Evolutionary conservation across 139 green algal species (phyloP), one percentile per base, ranked within the genome.

Genomic region (Coelastrella sp.): DNA sequence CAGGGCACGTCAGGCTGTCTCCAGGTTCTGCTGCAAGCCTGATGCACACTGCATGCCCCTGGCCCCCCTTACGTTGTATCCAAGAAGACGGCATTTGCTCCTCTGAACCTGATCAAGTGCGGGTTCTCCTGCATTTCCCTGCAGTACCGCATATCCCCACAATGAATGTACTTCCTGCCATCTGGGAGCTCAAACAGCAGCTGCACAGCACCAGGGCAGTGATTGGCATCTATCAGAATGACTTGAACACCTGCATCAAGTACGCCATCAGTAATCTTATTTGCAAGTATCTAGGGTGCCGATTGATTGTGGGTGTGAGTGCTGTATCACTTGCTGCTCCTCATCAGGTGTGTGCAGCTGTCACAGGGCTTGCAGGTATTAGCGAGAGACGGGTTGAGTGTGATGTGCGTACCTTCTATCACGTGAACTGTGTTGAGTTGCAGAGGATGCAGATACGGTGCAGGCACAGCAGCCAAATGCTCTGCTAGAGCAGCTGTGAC

Each of bases 61-160:
- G 7, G 19, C 15, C 97, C 93, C 93, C 91, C 96, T 92, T 98
- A 98, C 0, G 97, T 99, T 19, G 97, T 99, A 92, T 99, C 97
- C 83, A 98, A 92, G 83, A 95, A 97, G 22, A 98, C 78, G 0
- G 89, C 94, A 56, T 94, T 93, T 22, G 74, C 90, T 35, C 93
- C 92, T 22, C 82, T 90, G 81, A 95, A 96, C 0, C 25, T 20
- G 25, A 76, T 58, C 85, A 98, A 85, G 56, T 94, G 91, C 0
- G 91, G 85, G 65, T 94, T 89, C 17, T 82, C n/a, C 78, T 92
- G 74, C 90, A 98, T 90, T 49, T 70, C 14, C 0, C 88, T 56
- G 17, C 27, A 22, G 91, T 94, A 97, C 8, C 96, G 92, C 92
- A 98, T 97, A 89, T 98, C 97, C 7, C 96, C 96, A 66, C 91